Conservation (phyloP, 306 rosid species). For the Cucumis cinereus region DNA sequence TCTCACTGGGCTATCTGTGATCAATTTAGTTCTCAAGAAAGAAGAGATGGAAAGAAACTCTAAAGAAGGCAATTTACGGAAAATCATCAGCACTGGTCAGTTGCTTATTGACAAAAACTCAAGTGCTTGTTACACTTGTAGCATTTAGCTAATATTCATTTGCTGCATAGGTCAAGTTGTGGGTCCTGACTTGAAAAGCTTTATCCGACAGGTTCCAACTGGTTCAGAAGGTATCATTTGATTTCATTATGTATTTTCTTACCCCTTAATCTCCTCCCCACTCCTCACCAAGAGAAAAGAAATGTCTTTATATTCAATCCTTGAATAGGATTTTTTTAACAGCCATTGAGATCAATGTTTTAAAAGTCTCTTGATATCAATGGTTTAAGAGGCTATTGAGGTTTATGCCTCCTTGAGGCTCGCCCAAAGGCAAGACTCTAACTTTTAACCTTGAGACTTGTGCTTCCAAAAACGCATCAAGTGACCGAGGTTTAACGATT, state of each 20-base stretch:
- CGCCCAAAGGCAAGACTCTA: no score
- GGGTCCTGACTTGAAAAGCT: slow-evolving; percentile 79
- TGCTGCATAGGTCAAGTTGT: slow-evolving; percentile 32
- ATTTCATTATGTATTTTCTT: background rate
- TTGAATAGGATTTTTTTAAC: background rate
- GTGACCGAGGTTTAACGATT: no score
- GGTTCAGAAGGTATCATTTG: slow-evolving; percentile 49
- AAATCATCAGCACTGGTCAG: slow-evolving; percentile 45
- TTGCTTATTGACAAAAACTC: slow-evolving; percentile 5
- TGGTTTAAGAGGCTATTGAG: no score
- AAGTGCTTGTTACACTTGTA: slow-evolving; percentile 5
- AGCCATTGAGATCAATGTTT: background rate
- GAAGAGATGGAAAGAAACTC: slow-evolving; percentile 76
- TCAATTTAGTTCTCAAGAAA: slow-evolving; percentile 60
- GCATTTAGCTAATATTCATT: slow-evolving; percentile 11
- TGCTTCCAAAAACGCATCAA: no score
- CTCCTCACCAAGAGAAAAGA: background rate
- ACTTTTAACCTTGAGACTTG: no score
- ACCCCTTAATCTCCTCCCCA: background rate
- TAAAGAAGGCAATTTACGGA: slow-evolving; percentile 40
- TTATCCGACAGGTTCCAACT: slow-evolving; percentile 58
- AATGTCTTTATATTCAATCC: background rate
- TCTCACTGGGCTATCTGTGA: slow-evolving; percentile 14
- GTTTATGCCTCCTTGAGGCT: no score
- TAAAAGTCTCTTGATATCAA: no score